phyloP scores from a whole-genome alignment of 257 asterid species.

The Nicotiana tabacum region DNA sequence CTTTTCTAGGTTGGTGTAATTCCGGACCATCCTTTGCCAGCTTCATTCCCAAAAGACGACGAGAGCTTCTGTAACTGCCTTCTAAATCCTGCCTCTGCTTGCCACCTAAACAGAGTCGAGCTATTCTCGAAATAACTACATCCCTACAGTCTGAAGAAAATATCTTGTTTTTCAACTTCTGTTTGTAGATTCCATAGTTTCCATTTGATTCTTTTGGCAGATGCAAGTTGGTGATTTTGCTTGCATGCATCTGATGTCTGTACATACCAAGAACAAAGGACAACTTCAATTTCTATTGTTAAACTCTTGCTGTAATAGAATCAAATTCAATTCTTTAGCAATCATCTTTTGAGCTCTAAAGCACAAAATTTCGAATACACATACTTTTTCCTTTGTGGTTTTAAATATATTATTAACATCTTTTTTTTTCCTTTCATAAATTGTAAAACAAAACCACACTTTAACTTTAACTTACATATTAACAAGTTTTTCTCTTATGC shows the following conservation, averaged over 20 bases:
- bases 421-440: no score
- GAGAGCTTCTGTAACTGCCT: slow-evolving; percentile 82
- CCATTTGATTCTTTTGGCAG: slow-evolving; percentile 24
- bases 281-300: not conserved
- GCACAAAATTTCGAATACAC: no score
- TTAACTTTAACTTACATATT: no score
- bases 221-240: not conserved
- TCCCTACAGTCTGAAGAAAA: not conserved
- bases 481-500: no score
- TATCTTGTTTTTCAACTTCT: not conserved
- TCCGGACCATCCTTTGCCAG: slow-evolving; percentile 82
- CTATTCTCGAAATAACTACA: slow-evolving; percentile 49
- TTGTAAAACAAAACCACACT: no score
- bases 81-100: slow-evolving; percentile 70
- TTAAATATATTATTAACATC: no score
- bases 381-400: no score
- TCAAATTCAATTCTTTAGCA: no score
- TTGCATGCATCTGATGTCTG: not conserved
- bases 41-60: slow-evolving; percentile 79
- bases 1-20: slow-evolving; percentile 62
- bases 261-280: not conserved
- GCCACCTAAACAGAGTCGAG: slow-evolving; percentile 56
- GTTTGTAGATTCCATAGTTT: not conserved
- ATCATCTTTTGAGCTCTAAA: no score
- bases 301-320: not conserved